These are phyloP conservation scores for Hypoxylon trugodes DNA, from an alignment of 495 filamentous ascomycete species.

Conservation along the genomic window DNA sequence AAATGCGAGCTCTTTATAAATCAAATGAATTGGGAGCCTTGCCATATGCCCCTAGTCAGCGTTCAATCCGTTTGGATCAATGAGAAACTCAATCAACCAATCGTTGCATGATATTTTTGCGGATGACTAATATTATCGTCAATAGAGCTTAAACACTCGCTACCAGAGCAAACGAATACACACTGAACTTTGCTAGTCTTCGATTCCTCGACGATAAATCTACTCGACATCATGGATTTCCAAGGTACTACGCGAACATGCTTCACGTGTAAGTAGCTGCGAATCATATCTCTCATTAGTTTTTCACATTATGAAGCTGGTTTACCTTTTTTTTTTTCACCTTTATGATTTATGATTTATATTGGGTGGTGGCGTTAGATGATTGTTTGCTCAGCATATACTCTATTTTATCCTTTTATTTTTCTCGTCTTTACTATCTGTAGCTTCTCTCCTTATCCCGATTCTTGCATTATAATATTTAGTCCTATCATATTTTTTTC, in stretches of 20 bases:
- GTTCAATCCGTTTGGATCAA: neutral
- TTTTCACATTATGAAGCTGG: neutral
- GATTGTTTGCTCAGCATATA: too few species aligned
- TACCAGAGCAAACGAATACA: too few species aligned
- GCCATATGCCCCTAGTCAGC: too few species aligned
- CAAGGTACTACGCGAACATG: constrained; percentile 49
- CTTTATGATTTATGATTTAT: neutral
- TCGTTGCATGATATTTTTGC: constrained; percentile 1
- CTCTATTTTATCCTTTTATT: constrained; percentile 12
- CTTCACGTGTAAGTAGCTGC: constrained; percentile 58
- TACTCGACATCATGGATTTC: constrained; percentile 51
- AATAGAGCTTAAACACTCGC: neutral
- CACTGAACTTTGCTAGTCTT: neutral
- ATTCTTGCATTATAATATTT: too few species aligned
- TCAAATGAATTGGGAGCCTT: neutral
- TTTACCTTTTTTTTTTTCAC: constrained; percentile 6
- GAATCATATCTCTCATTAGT: neutral
- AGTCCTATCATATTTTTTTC: neutral
- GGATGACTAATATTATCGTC: neutral
- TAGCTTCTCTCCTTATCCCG: too few species aligned
- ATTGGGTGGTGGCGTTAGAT: too few species aligned
- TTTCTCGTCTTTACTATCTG: neutral
- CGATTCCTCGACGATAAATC: neutral
- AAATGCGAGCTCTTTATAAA: constrained; percentile 13
- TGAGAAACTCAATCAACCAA: neutral